Evolutionary conservation across 495 filamentous ascomycete genomes (phyloP).

Genomic region (Cryomyces minteri): DNA sequence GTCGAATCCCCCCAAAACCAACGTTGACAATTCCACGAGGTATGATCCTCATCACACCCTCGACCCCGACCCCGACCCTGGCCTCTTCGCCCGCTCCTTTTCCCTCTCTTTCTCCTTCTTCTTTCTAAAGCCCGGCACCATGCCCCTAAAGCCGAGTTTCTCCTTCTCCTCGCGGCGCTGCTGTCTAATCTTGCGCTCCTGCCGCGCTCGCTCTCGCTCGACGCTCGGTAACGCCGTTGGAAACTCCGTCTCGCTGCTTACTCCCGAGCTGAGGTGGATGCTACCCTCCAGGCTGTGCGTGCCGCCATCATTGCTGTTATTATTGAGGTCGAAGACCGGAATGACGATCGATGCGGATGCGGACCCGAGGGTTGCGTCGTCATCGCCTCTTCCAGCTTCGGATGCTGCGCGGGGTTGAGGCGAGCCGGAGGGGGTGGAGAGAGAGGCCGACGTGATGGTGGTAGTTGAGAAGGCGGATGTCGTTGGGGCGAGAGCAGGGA

Average conservation of each 20-base stretch:
- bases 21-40: no score
- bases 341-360: not conserved
- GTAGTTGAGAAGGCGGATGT: no score
- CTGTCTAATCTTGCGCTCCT: not conserved
- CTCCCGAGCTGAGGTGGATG: constrained; percentile 4
- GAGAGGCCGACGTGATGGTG: no score
- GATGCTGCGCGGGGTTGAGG: no score
- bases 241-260: constrained; percentile 8
- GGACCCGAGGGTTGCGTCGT: not conserved
- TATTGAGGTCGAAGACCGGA: not conserved
- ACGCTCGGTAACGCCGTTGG: constrained; percentile 8
- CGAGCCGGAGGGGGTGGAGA: no score
- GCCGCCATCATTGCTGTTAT: not conserved
- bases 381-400: not conserved
- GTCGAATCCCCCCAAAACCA: no score
- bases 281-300: constrained; percentile 1
- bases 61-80: not conserved
- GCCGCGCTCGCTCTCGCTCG: constrained; percentile 3
- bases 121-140: constrained; percentile 12
- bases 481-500: no score
- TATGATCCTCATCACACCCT: no score
- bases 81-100: constrained; percentile 6
- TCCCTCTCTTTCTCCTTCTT: constrained; percentile 17
- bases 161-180: not conserved
- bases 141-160: not conserved